Evolutionary conservation across 2,329 filamentous ascomycete species (phyloP).

Genomic region (Diatrype stigma): DNA sequence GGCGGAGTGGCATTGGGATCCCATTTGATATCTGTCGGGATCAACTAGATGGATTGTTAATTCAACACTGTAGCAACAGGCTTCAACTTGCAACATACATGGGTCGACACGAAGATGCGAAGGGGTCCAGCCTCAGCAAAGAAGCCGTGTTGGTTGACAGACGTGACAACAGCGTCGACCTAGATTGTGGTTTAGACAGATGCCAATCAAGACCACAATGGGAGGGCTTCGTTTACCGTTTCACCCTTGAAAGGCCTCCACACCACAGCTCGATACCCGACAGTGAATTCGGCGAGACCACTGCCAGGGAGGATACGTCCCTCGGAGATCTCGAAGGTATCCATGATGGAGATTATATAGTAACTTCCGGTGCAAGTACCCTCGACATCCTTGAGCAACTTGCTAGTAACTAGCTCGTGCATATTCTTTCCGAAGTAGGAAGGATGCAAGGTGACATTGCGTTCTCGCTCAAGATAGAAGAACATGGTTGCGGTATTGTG

Average conservation of each 20-base stretch:
- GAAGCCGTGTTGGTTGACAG: slow-evolving; percentile 88
- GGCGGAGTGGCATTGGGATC: slow-evolving; percentile 95
- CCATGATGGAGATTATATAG: slow-evolving; percentile 97
- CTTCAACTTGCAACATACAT: slow-evolving; percentile 49
- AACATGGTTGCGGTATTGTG: slow-evolving; percentile 64
- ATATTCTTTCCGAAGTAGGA: slow-evolving; percentile 96
- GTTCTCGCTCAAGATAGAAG: slow-evolving; percentile 96
- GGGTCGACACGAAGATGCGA: slow-evolving; percentile 73
- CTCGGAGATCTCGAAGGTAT: slow-evolving; percentile 91
- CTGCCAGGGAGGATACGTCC: slow-evolving; percentile 88
- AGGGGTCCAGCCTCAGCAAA: slow-evolving; percentile 80
- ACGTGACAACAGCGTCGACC: slow-evolving; percentile 92
- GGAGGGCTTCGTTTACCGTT: slow-evolving; percentile 61
- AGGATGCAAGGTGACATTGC: slow-evolving; percentile 89
- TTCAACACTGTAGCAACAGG: slow-evolving; percentile 1
- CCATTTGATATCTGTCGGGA: slow-evolving; percentile 87
- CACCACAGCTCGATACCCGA: slow-evolving; percentile 91
- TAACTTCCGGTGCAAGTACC: slow-evolving; percentile 93
- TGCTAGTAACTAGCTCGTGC: slow-evolving; percentile 83
- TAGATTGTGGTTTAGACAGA: slow-evolving; percentile 35
- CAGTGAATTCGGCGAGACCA: slow-evolving; percentile 89
- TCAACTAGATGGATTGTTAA: slow-evolving; percentile 55
- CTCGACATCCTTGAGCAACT: slow-evolving; percentile 89
- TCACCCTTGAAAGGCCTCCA: slow-evolving; percentile 98
- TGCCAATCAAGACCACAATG: slow-evolving; percentile 5